A percentile compares a stretch with the other conserved stretches of the same genome.
Conservation (phyloP, 768 basidiomycete species). For the Mycena latifolia region DNA sequence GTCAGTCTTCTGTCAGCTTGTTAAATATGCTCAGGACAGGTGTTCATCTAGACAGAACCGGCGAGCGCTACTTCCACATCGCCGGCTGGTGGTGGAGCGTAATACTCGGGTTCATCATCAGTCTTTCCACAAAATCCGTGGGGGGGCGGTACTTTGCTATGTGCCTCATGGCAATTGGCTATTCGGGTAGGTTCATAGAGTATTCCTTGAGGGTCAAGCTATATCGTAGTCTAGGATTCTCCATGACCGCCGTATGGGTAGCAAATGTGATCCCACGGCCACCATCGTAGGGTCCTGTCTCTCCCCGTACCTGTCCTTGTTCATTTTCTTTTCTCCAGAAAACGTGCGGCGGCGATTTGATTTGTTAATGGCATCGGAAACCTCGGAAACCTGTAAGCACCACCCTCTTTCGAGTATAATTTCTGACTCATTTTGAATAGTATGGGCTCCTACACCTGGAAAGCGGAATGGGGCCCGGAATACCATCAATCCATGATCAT, state of each 20-base stretch:
- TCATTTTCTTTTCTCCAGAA: slow-evolving; percentile 41
- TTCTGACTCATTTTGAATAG: slow-evolving; percentile 44
- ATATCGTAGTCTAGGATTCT: slow-evolving; percentile 46
- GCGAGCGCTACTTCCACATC: slow-evolving; percentile 76
- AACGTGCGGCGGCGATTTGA: slow-evolving; percentile 68
- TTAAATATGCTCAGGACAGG: neutral
- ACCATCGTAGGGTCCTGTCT: slow-evolving; percentile 56
- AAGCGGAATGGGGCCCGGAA: slow-evolving; percentile 68
- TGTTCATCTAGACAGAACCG: slow-evolving; percentile 58
- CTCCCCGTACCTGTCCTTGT: too few species aligned
- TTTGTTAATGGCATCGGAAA: slow-evolving; percentile 72
- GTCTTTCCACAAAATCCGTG: slow-evolving; percentile 63
- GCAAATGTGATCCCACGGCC: slow-evolving; percentile 72
- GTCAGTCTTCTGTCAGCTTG: slow-evolving; percentile 3
- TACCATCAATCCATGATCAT: slow-evolving; percentile 76
- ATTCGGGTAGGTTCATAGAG: slow-evolving; percentile 52
- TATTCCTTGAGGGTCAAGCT: too few species aligned
- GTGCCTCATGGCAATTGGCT: slow-evolving; percentile 74
- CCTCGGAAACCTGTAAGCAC: slow-evolving; percentile 66
- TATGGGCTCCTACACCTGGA: slow-evolving; percentile 74
- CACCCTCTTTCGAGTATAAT: too few species aligned
- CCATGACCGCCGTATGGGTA: slow-evolving; percentile 71
- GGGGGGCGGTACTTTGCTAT: slow-evolving; percentile 70
- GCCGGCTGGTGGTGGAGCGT: slow-evolving; percentile 69
- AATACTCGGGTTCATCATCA: slow-evolving; percentile 73